Conservation (phyloP, 805 yeast species). For the Wickerhamomyces rabaulensis region DNA sequence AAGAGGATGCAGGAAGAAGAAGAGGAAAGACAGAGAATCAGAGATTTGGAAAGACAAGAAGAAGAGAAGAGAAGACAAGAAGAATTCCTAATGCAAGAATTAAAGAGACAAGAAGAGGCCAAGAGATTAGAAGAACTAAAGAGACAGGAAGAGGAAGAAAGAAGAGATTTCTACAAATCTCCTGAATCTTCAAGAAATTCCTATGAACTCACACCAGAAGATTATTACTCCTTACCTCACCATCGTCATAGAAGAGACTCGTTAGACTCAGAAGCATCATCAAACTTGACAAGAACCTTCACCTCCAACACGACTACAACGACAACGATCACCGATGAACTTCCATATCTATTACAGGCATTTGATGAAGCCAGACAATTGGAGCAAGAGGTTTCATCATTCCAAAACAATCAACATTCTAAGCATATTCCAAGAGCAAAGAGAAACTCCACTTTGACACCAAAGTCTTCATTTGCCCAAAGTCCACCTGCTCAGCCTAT, state of each 20-base stretch:
- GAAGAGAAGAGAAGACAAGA: conserved; percentile 2
- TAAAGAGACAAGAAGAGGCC: background rate
- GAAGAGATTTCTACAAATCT: conserved; percentile 7
- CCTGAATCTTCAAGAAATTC: conserved; percentile 5
- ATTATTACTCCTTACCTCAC: conserved; percentile 1
- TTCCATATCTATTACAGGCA: conserved; percentile 63
- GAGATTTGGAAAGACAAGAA: conserved; percentile 4
- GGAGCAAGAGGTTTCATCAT: conserved; percentile 41
- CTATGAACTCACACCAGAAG: background rate
- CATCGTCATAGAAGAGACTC: conserved; percentile 16
- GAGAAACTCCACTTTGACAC: background rate
- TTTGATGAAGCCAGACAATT: conserved; percentile 57
- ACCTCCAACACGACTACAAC: conserved; percentile 34
- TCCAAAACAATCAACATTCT: background rate
- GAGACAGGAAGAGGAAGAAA: background rate
- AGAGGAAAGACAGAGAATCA: conserved; percentile 4
- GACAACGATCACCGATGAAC: conserved; percentile 55
- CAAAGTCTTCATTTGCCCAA: background rate
- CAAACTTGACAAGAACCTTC: conserved; percentile 18
- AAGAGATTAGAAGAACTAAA: background rate
- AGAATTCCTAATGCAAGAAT: conserved; percentile 2
- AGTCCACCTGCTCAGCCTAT: background rate
- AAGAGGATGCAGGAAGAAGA: conserved; percentile 10
- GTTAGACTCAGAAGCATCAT: conserved; percentile 23
- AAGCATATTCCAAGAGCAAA: background rate